Evolutionary conservation across 2,329 filamentous ascomycete species (phyloP).

Genomic region (Monilinia fructicola): DNA sequence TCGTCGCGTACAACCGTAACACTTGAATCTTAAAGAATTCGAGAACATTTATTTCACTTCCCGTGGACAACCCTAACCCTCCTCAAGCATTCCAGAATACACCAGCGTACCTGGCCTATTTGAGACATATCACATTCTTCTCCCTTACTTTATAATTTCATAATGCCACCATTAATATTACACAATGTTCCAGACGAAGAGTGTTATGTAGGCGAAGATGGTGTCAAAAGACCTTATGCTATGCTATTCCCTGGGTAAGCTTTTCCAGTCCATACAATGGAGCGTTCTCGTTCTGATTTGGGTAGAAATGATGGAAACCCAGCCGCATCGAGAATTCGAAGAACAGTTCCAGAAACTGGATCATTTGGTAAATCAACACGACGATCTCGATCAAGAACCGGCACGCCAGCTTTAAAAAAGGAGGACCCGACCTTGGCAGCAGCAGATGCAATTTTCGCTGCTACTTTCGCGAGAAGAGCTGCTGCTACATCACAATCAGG

Average conservation of each 20-base stretch:
- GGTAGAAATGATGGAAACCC: constrained; percentile 54
- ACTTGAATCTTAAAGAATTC: constrained; percentile 6
- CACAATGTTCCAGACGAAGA: constrained; percentile 70
- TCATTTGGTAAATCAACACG: constrained; percentile 68
- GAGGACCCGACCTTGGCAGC: constrained; percentile 63
- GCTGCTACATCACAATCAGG: constrained; percentile 37
- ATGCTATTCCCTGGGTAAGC: constrained; percentile 64
- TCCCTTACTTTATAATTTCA: constrained; percentile 24
- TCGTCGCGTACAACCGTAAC: constrained; percentile 24
- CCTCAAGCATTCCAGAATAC: constrained; percentile 15
- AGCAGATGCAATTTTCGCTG: constrained; percentile 61
- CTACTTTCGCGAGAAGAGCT: constrained; percentile 52
- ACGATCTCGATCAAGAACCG: constrained; percentile 61
- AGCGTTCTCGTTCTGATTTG: constrained; percentile 26
- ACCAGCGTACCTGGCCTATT: neutral
- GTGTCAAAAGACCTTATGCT: constrained; percentile 63
- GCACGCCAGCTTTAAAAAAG: constrained; percentile 50
- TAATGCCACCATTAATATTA: constrained; percentile 64
- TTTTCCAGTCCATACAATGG: constrained; percentile 20
- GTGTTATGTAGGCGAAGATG: constrained; percentile 64
- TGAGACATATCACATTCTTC: constrained; percentile 21
- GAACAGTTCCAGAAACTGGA: constrained; percentile 58
- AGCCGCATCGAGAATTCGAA: constrained; percentile 50
- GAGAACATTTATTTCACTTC: neutral
- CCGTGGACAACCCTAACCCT: too few relatives aligned